phyloP scores from a whole-genome alignment of 371 early-diverging fungal species.

The Mortierella sp. region DNA sequence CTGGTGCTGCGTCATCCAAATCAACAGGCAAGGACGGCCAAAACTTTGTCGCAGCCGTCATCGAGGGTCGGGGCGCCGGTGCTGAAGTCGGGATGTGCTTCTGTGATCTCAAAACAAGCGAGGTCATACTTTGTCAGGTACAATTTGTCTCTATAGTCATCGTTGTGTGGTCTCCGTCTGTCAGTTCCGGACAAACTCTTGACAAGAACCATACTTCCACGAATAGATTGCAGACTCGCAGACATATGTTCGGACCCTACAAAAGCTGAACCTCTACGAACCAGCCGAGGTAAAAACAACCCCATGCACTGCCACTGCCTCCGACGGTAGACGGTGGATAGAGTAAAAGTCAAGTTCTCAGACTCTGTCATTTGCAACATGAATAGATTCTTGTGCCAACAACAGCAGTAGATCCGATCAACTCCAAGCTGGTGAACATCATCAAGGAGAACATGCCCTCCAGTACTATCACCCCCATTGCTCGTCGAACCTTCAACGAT shows the following conservation, averaged over 20 bases:
- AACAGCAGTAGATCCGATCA: conserved; percentile 58
- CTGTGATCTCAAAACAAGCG: conserved; percentile 72
- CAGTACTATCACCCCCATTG: conserved; percentile 61
- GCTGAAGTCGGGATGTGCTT: conserved; percentile 77
- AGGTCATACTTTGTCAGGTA: conserved; percentile 75
- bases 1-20: conserved; percentile 14
- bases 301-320: not conserved
- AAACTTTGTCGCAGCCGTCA: conserved; percentile 48
- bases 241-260: conserved; percentile 72
- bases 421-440: conserved; percentile 63
- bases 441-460: conserved; percentile 64
- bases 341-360: not conserved
- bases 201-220: not conserved
- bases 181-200: not conserved
- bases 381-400: conserved; percentile 59
- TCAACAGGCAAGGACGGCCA: conserved; percentile 18
- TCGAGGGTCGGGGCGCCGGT: conserved; percentile 60
- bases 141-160: not conserved
- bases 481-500: conserved; percentile 74
- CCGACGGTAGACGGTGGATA: not conserved
- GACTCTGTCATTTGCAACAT: not conserved
- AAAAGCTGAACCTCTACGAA: conserved; percentile 69
- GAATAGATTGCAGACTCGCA: conserved; percentile 77
- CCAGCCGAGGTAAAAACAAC: conserved; percentile 66
- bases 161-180: not conserved